Conservation (phyloP, 345 rosid species). For the Moricandia moricandioides region DNA sequence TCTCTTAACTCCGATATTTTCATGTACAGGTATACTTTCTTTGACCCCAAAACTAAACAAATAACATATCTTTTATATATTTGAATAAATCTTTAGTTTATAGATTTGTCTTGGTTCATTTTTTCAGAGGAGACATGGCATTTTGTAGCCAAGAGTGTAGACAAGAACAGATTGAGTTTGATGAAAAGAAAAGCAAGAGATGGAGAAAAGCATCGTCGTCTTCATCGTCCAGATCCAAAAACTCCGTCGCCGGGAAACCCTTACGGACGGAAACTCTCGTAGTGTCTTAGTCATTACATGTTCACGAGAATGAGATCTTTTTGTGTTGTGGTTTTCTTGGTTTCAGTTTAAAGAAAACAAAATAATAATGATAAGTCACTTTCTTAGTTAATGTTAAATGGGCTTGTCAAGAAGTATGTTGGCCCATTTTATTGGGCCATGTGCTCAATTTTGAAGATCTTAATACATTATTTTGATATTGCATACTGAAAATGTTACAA, state of each 20-base stretch:
- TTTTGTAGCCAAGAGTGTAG: constrained; percentile 79
- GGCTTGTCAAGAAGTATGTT: neutral
- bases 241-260: constrained; percentile 33
- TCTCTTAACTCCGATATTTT: constrained; percentile 66
- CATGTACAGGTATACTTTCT: constrained; percentile 73
- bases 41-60: neutral
- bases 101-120: neutral
- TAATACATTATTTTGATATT: neutral
- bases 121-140: constrained; percentile 32
- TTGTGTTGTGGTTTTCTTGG: neutral
- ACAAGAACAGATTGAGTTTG: constrained; percentile 72
- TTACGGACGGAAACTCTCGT: constrained; percentile 56
- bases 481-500: neutral
- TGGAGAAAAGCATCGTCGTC: constrained; percentile 50
- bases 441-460: neutral
- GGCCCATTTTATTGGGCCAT: neutral
- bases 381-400: neutral
- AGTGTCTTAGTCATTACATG: constrained; percentile 32
- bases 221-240: constrained; percentile 42
- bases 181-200: constrained; percentile 50
- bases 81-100: no score
- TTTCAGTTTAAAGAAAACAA: neutral
- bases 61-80: neutral
- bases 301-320: neutral
- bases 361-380: neutral